Percentiles rank a stretch among this genome's conserved stretches.
These are phyloP conservation scores for Plicaturopsis crispa DNA, from an alignment of 768 basidiomycete species.

Conservation along the genomic window DNA sequence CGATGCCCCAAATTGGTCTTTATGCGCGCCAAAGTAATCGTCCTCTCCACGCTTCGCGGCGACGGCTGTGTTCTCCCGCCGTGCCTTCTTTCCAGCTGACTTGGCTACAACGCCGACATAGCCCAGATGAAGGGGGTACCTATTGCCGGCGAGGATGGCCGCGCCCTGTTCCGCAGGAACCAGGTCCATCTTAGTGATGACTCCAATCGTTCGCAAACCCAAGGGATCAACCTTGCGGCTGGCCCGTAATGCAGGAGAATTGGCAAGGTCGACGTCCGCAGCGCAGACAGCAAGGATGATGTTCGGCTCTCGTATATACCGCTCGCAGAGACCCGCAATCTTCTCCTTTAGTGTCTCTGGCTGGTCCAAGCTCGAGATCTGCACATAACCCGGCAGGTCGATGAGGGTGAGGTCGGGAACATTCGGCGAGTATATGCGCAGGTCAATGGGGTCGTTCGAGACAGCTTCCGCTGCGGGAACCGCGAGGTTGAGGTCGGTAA, in stretches of 20 bases:
- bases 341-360: constrained; percentile 93
- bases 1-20: constrained; percentile 52
- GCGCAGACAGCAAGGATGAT: constrained; percentile 98
- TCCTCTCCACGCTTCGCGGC: constrained; percentile 51
- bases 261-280: constrained; percentile 97
- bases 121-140: constrained; percentile 95
- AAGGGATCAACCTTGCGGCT: constrained; percentile 92
- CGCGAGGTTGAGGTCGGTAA: constrained; percentile 92
- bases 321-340: constrained; percentile 83
- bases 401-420: constrained; percentile 98
- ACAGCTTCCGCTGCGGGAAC: constrained; percentile 88
- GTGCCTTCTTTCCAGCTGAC: constrained; percentile 47
- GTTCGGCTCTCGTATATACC: constrained; percentile 99
- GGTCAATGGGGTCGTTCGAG: constrained; percentile 92
- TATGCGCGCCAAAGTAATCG: constrained; percentile 60
- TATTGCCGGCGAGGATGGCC: constrained; percentile 73
- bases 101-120: constrained; percentile 97
- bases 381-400: constrained; percentile 95
- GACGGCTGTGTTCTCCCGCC: constrained; percentile 39
- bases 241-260: constrained; percentile 91
- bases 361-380: constrained; percentile 91
- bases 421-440: constrained; percentile 91
- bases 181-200: constrained; percentile 98
- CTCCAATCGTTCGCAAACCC: constrained; percentile 92
- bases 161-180: constrained; percentile 83